Evolutionary conservation across 176 grass and related monocot genomes (phyloP).

Genomic region (Musa acuminata): DNA sequence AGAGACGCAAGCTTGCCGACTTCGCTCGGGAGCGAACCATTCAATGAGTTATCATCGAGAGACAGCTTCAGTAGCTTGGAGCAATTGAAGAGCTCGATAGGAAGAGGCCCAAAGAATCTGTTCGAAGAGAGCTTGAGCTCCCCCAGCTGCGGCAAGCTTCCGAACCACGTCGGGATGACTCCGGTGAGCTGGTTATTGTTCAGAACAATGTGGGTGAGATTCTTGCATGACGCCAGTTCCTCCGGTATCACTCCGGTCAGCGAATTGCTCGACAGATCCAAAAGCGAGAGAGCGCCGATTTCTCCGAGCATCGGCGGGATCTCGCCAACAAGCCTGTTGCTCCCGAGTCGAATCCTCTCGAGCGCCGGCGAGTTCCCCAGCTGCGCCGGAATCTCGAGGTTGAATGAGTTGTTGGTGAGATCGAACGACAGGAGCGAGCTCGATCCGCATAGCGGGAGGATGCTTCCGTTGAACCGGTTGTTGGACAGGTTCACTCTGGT

Average conservation of each 20-base stretch:
- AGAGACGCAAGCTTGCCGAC: conserved; percentile 47
- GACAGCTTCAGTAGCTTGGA: conserved; percentile 69
- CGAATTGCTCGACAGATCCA: conserved; percentile 54
- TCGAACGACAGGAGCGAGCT: conserved; percentile 65
- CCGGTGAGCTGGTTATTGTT: conserved; percentile 48
- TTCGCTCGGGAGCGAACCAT: conserved; percentile 60
- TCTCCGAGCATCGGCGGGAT: conserved; percentile 49
- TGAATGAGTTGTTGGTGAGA: conserved; percentile 66
- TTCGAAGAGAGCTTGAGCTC: conserved; percentile 58
- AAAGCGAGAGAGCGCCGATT: conserved; percentile 40
- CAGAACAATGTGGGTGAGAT: conserved; percentile 54
- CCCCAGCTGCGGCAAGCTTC: conserved; percentile 52
- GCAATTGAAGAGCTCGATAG: conserved; percentile 58
- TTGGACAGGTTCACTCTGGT: conserved; percentile 78
- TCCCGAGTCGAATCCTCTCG: conserved; percentile 55
- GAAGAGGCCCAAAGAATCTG: conserved; percentile 38
- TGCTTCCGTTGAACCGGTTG: conserved; percentile 59
- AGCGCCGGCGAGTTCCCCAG: conserved; percentile 61
- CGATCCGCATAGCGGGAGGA: conserved; percentile 65
- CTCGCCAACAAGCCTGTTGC: conserved; percentile 44
- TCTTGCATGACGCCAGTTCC: conserved; percentile 36
- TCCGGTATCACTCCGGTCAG: conserved; percentile 62
- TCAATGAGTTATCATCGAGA: conserved; percentile 56
- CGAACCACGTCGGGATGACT: conserved; percentile 47
- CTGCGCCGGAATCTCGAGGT: conserved; percentile 47